These are phyloP conservation scores for Massariosphaeria phaeospora DNA, from an alignment of 495 filamentous ascomycete genomes.

Conservation along the genomic window DNA sequence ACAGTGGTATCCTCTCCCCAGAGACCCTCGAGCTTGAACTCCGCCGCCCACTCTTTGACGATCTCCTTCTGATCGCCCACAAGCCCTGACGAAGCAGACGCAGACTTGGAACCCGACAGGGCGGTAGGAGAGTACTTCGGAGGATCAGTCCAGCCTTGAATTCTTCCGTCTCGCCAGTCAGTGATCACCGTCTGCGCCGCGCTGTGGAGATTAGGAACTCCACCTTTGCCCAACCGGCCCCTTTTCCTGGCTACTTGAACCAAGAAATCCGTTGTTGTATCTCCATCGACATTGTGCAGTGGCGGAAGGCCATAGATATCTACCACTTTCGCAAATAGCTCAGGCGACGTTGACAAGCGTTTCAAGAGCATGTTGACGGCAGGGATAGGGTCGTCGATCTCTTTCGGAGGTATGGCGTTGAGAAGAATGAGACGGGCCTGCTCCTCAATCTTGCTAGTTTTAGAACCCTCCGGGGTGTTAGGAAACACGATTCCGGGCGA, in stretches of 20 bases:
- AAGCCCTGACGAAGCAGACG: slow-evolving; percentile 31
- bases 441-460: slow-evolving; percentile 62
- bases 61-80: slow-evolving; percentile 74
- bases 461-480: slow-evolving; percentile 47
- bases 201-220: slow-evolving; percentile 78
- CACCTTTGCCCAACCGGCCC: slow-evolving; percentile 81
- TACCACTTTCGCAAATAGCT: slow-evolving; percentile 68
- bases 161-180: slow-evolving; percentile 92
- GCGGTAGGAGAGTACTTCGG: slow-evolving; percentile 54
- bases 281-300: slow-evolving; percentile 61
- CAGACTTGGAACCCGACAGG: slow-evolving; percentile 34
- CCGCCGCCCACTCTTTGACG: slow-evolving; percentile 87
- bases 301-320: slow-evolving; percentile 76
- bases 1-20: slow-evolving; percentile 73
- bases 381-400: slow-evolving; percentile 84
- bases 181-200: slow-evolving; percentile 90
- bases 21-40: slow-evolving; percentile 94
- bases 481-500: slow-evolving; percentile 96
- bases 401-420: slow-evolving; percentile 87
- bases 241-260: slow-evolving; percentile 91
- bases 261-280: slow-evolving; percentile 85
- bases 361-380: slow-evolving; percentile 77
- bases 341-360: slow-evolving; percentile 66
- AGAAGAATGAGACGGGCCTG: slow-evolving; percentile 82
- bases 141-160: slow-evolving; percentile 85